phyloP scores from a whole-genome alignment of 1,139 yeast genomes.

The Suhomyces coccinellae region DNA sequence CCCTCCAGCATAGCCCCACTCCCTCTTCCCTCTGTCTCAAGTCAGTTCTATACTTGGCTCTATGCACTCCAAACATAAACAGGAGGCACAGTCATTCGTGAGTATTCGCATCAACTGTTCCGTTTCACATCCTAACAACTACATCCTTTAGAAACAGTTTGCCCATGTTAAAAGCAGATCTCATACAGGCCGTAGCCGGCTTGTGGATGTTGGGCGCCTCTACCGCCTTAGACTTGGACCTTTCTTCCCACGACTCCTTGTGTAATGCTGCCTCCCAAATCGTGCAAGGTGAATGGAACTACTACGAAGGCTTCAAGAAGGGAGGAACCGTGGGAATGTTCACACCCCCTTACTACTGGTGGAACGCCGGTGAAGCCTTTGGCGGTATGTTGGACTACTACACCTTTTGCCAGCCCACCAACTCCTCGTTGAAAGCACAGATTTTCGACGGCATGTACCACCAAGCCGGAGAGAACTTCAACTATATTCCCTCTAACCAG shows the following conservation, averaged over 20 bases:
- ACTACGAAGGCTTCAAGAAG: constrained; percentile 50
- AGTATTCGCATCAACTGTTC: constrained; percentile 5
- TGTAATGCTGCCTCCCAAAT: constrained; percentile 53
- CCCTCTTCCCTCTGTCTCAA: too few species aligned
- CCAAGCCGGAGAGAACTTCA: constrained; percentile 54
- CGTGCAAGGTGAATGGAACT: constrained; percentile 55
- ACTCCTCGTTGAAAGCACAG: constrained; percentile 39
- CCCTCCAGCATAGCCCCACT: too few species aligned
- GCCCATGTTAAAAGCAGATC: neutral
- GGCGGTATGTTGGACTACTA: constrained; percentile 60
- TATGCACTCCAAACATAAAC: constrained; percentile 9
- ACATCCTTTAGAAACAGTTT: neutral
- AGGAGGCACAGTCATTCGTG: constrained; percentile 12
- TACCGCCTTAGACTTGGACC: constrained; percentile 23
- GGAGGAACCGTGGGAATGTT: constrained; percentile 67
- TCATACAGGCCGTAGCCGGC: constrained; percentile 1
- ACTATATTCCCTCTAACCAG: constrained; percentile 60
- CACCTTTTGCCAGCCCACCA: constrained; percentile 46
- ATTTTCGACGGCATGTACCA: constrained; percentile 46
- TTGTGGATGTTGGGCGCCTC: constrained; percentile 8
- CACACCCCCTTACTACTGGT: constrained; percentile 64
- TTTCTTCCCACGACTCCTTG: constrained; percentile 30
- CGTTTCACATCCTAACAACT: neutral
- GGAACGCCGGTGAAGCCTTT: constrained; percentile 71
- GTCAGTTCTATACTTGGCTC: constrained; percentile 8